Base-by-base conservation (phyloP, 805 yeast species). In the Pichia scutulata region DNA sequence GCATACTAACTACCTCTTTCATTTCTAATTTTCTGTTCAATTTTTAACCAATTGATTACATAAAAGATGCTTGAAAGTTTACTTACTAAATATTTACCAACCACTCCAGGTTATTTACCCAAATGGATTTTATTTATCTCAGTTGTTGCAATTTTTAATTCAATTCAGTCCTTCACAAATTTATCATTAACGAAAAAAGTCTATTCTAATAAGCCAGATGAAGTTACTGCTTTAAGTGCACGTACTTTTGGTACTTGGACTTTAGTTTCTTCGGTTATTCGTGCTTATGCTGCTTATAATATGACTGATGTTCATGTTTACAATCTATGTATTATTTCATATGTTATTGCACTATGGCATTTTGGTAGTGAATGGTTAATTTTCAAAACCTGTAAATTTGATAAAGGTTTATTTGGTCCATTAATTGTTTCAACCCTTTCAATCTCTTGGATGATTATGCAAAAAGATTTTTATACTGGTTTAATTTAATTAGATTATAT, bases 181-280 rank as follows among this genome's bases (percentile, higher is more conserved):
- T 73, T 85, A 26, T 73, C 75, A 26, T 75, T 93, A 48, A 86
- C 97, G 2, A 80, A 85, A 57, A 75, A 81, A 56, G 97, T 93
- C 8, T 93, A 93, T 64, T 84, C 77, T 33, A 73, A 68, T 47
- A 68, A 76, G 43, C 89, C 90, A 16, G 56, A 63, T 7, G 78
- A 85, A 64, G 84, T 83, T 24, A 67, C 73, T 2, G 61, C 64
- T 14, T 73, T 93, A 57, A 81, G 93, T 58, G 96, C 97, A n/a
- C 79, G 99, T 60, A 92, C 99, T 0, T 93, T 93, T 66, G 99
- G 99, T 33, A 93, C 99, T 0, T 93, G 99, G 99, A 93, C 99
- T 0, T 72, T 90, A 39, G 76, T 90, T 58, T 82, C 96, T 2
- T 79, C 96, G 2, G 73, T 92, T 28, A 83, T 93, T 44, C 80